Conservation (phyloP, 2,329 filamentous ascomycete species). For the Albifimbria verrucaria region DNA sequence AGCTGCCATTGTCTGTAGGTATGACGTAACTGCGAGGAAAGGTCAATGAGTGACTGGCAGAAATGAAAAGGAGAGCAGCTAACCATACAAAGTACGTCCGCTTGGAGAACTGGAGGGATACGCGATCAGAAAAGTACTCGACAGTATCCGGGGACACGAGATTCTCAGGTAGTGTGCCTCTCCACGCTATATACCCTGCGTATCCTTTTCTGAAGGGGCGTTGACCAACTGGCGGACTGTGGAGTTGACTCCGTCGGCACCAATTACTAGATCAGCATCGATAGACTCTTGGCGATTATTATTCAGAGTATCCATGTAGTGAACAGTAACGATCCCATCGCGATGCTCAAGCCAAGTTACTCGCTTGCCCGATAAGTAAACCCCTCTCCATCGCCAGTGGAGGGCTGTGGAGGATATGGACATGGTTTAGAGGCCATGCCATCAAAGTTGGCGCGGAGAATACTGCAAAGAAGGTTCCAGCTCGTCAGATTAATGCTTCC, state of each 20-base stretch:
- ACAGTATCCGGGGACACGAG: neutral
- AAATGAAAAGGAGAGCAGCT: too few relatives aligned
- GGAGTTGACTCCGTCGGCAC: neutral
- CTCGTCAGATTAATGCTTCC: neutral
- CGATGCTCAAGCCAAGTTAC: neutral
- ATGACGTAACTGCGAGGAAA: neutral
- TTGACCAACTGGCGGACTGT: neutral
- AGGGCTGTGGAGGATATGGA: neutral
- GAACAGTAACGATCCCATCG: neutral
- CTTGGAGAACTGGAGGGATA: neutral
- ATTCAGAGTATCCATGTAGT: neutral
- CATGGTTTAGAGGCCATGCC: neutral
- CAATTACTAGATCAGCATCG: neutral
- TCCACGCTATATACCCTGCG: neutral
- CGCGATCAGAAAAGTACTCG: neutral
- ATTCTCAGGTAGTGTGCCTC: neutral
- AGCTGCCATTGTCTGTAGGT: neutral
- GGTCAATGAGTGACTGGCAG: neutral
- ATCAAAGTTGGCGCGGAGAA: neutral
- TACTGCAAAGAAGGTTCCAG: neutral
- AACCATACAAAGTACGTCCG: neutral
- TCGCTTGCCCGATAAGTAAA: neutral
- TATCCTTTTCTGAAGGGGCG: neutral
- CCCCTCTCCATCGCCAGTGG: neutral
- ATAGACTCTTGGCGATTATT: neutral